These are phyloP conservation scores for Paecilomyces sp. DNA, from an alignment of 2,329 filamentous ascomycete species.

Conservation along the genomic window DNA sequence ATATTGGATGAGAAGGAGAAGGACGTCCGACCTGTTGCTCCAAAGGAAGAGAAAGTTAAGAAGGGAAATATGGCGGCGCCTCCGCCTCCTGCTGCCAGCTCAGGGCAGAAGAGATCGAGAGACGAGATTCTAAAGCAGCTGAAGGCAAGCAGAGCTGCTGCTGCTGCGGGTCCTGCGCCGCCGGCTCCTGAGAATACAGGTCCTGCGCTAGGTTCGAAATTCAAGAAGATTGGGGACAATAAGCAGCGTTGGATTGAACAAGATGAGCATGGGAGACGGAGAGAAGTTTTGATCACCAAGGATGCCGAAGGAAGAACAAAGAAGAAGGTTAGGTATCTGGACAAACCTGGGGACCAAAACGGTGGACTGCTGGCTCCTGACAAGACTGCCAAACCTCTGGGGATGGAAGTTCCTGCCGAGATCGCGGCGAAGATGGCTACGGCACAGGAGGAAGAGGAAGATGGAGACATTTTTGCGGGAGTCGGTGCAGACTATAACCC, in stretches of 20 bases:
- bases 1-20: conserved; percentile 31
- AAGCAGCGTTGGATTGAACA: conserved; percentile 49
- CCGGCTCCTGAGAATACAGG: conserved; percentile 39
- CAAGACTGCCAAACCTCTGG: conserved; percentile 42
- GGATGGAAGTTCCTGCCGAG: conserved; percentile 43
- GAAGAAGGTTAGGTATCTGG: conserved; percentile 51
- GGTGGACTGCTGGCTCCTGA: conserved; percentile 33
- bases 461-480: conserved; percentile 57
- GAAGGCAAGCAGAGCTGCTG: conserved; percentile 44
- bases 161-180: conserved; percentile 31
- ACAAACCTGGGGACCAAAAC: conserved; percentile 24
- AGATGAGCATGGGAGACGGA: conserved; percentile 44
- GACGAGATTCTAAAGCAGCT: conserved; percentile 55
- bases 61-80: conserved; percentile 44
- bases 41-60: conserved; percentile 40
- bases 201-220: conserved; percentile 47
- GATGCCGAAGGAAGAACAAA: conserved; percentile 56
- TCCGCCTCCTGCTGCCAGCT: conserved; percentile 24
- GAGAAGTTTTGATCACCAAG: conserved; percentile 53
- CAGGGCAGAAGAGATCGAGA: conserved; percentile 45
- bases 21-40: conserved; percentile 20
- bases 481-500: conserved; percentile 56
- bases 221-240: conserved; percentile 47
- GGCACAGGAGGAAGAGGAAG: conserved; percentile 37
- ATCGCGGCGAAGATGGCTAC: conserved; percentile 27